Percentiles rank a stretch among this genome's conserved stretches.
Conservation (phyloP, 2,329 filamentous ascomycete genomes). For the Paecilomyces variotii region DNA sequence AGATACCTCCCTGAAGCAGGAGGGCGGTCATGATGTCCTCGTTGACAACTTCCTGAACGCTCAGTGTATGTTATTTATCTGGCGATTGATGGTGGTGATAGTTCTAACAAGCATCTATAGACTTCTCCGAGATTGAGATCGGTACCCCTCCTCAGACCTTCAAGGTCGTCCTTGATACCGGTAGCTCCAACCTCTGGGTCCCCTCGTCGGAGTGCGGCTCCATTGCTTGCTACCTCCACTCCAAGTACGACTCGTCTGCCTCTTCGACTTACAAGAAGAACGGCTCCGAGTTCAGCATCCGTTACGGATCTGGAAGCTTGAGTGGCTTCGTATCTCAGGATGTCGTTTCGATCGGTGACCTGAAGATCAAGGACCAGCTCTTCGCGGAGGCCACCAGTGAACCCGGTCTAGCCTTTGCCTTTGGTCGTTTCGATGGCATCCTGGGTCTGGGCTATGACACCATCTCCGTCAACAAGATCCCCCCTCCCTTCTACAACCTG, state of each 20-base stretch:
- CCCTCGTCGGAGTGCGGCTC: constrained; percentile 83
- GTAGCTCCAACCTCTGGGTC: constrained; percentile 98
- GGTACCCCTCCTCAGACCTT: constrained; percentile 88
- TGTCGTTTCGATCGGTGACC: constrained; percentile 74
- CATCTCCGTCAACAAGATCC: constrained; percentile 93
- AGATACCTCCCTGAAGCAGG: constrained; percentile 57
- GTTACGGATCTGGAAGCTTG: constrained; percentile 89
- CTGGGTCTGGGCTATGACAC: constrained; percentile 89
- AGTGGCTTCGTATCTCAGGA: constrained; percentile 92
- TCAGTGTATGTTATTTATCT: constrained; percentile 63
- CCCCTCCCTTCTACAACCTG: constrained; percentile 96
- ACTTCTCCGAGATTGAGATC: constrained; percentile 94
- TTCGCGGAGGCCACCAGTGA: constrained; percentile 95
- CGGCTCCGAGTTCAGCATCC: constrained; percentile 83
- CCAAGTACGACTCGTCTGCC: constrained; percentile 84
- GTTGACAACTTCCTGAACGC: constrained; percentile 98
- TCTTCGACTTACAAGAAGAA: constrained; percentile 94
- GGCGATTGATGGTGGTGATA: background rate
- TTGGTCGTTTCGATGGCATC: constrained; percentile 95
- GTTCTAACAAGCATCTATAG: constrained; percentile 37
- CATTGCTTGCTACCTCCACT: constrained; percentile 96
- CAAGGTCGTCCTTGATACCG: constrained; percentile 98
- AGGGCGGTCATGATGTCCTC: constrained; percentile 69
- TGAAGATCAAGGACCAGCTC: constrained; percentile 80
- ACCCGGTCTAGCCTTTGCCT: constrained; percentile 94